A percentile compares a stretch with the other conserved stretches of the same genome.
Evolutionary conservation across 495 filamentous ascomycete genomes (phyloP).

Genomic region (Daldinia vernicosa): DNA sequence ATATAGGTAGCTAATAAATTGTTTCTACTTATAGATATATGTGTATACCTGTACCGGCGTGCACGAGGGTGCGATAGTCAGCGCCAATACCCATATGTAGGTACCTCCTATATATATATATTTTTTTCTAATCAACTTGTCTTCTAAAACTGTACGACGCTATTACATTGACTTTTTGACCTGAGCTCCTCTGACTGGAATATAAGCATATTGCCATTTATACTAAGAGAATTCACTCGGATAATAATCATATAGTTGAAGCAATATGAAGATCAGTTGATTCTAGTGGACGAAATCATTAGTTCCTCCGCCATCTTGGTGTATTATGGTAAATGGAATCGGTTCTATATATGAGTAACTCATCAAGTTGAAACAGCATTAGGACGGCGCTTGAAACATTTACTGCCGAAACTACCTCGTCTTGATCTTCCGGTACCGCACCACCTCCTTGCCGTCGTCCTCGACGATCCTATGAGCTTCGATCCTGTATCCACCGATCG

Average conservation of each 20-base stretch:
- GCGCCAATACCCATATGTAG: no score
- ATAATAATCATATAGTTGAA: neutral
- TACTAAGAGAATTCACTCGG: neutral
- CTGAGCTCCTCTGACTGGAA: neutral
- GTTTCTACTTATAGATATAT: no score
- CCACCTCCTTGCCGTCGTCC: conserved; percentile 54
- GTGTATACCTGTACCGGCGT: no score
- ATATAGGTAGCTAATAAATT: no score
- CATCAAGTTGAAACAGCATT: neutral
- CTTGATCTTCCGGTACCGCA: conserved; percentile 54
- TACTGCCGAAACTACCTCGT: conserved; percentile 25
- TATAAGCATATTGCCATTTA: neutral
- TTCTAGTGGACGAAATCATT: neutral
- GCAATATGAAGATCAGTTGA: neutral
- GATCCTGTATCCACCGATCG: conserved; percentile 57
- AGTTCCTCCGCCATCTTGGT: neutral
- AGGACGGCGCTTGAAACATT: neutral
- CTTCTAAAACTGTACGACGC: neutral
- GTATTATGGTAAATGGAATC: neutral
- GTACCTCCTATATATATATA: no score
- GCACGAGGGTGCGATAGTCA: no score
- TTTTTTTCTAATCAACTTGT: no score
- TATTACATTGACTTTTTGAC: neutral
- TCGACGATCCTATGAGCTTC: conserved; percentile 50
- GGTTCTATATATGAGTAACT: neutral